phyloP scores from a whole-genome alignment of 257 asterid species.

The Lycium ferocissimum region DNA sequence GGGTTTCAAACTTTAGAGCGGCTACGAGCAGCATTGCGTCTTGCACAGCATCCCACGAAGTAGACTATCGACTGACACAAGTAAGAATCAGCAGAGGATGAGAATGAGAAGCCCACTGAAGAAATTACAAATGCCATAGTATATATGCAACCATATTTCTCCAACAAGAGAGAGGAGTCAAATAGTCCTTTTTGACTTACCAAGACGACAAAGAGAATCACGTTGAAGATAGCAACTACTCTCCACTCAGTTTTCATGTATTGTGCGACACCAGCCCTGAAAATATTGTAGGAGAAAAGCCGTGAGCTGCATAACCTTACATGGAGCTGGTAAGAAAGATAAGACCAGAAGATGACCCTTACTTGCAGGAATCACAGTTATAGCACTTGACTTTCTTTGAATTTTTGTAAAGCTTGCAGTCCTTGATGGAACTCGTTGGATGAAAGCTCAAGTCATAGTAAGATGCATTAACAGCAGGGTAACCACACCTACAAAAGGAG shows the following conservation, averaged over 20 bases:
- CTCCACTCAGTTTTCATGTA: conserved; percentile 98
- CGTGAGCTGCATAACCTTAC: conserved; percentile 25
- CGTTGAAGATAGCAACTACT: conserved; percentile 88
- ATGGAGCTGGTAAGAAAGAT: neutral
- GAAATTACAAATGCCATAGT: neutral
- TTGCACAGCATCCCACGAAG: conserved; percentile 93
- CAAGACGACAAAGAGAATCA: conserved; percentile 75
- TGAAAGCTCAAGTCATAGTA: conserved; percentile 84
- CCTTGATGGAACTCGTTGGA: conserved; percentile 71
- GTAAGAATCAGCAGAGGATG: neutral
- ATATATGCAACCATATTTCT: neutral
- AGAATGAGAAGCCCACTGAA: neutral
- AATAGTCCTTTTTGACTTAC: conserved; percentile 42
- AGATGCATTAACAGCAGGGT: conserved; percentile 84
- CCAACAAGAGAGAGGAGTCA: neutral
- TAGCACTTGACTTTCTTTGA: conserved; percentile 73
- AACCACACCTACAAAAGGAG: conserved; percentile 68
- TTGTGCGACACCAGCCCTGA: conserved; percentile 95
- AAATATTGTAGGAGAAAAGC: conserved; percentile 26
- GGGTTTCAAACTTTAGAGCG: conserved; percentile 53
- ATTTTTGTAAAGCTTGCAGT: conserved; percentile 87
- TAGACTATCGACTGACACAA: conserved; percentile 65
- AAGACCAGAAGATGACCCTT: conserved; percentile 31
- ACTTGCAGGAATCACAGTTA: conserved; percentile 96
- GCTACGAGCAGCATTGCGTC: conserved; percentile 72